These are phyloP conservation scores for Penicillium argentinense DNA, from an alignment of 495 filamentous ascomycete species.

Conservation along the genomic window DNA sequence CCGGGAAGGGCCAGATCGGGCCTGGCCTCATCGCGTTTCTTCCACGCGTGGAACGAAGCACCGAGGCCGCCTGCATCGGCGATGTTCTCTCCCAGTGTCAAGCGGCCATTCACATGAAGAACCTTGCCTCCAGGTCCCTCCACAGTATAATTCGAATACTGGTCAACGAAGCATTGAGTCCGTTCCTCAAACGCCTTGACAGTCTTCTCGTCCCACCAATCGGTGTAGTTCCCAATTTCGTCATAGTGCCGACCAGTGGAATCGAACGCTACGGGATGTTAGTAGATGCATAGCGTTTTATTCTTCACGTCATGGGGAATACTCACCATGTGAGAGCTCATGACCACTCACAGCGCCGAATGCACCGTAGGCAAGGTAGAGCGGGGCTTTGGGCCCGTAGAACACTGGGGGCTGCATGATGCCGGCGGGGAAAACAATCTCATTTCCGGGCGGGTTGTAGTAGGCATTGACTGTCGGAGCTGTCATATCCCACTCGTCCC, in stretches of 20 bases:
- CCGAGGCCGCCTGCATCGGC: slow-evolving; percentile 71
- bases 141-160: slow-evolving; percentile 65
- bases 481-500: slow-evolving; percentile 63
- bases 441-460: slow-evolving; percentile 63
- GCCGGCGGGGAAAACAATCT: slow-evolving; percentile 71
- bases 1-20: slow-evolving; percentile 63
- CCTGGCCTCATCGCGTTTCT: slow-evolving; percentile 50
- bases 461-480: slow-evolving; percentile 63
- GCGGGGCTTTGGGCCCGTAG: slow-evolving; percentile 57
- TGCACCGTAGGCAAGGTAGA: slow-evolving; percentile 68
- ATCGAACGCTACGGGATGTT: slow-evolving; percentile 58
- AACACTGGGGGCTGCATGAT: slow-evolving; percentile 74
- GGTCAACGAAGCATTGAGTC: slow-evolving; percentile 68
- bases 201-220: slow-evolving; percentile 72
- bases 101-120: slow-evolving; percentile 64
- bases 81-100: slow-evolving; percentile 75
- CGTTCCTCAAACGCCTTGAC: slow-evolving; percentile 61
- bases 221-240: slow-evolving; percentile 61
- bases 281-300: slow-evolving; percentile 4
- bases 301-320: background rate
- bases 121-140: slow-evolving; percentile 51
- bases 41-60: slow-evolving; percentile 68
- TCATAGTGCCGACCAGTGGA: slow-evolving; percentile 67
- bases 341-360: slow-evolving; percentile 72
- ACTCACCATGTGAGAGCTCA: slow-evolving; percentile 65